phyloP scores from a whole-genome alignment of 495 filamentous ascomycete genomes.

The Lasiosphaeriaceae sp. region DNA sequence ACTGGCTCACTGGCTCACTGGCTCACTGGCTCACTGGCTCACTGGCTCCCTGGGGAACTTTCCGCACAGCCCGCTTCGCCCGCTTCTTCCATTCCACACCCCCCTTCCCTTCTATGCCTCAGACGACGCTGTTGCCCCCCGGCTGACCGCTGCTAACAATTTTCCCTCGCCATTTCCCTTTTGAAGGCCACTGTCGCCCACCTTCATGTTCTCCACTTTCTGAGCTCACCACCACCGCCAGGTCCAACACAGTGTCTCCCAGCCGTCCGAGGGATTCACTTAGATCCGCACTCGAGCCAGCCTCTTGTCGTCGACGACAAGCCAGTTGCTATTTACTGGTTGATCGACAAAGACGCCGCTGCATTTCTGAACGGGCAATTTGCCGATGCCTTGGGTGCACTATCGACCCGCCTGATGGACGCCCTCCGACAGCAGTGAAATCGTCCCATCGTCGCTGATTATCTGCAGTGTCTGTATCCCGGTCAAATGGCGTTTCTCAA shows the following conservation, averaged over 20 bases:
- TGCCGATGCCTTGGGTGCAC: constrained; percentile 6
- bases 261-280: constrained; percentile 14
- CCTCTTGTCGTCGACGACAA: background rate
- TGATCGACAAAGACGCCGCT: background rate
- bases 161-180: constrained; percentile 13
- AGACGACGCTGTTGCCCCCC: constrained; percentile 3
- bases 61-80: constrained; percentile 18
- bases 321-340: background rate
- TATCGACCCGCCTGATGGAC: constrained; percentile 24
- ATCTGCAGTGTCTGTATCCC: constrained; percentile 1
- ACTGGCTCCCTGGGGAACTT: no score
- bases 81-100: constrained; percentile 5
- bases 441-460: constrained; percentile 17
- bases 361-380: background rate
- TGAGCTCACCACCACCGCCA: constrained; percentile 13
- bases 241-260: constrained; percentile 18
- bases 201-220: constrained; percentile 21
- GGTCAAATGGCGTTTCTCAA: constrained; percentile 29
- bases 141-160: constrained; percentile 15
- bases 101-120: constrained; percentile 1
- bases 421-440: constrained; percentile 15
- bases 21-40: background rate
- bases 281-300: background rate
- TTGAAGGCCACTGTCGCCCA: constrained; percentile 7
- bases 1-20: background rate